Percentiles rank a stretch among this genome's conserved stretches.
Conservation (phyloP, 2,329 filamentous ascomycete genomes). For the Arthrobotrys sphaeroides region DNA sequence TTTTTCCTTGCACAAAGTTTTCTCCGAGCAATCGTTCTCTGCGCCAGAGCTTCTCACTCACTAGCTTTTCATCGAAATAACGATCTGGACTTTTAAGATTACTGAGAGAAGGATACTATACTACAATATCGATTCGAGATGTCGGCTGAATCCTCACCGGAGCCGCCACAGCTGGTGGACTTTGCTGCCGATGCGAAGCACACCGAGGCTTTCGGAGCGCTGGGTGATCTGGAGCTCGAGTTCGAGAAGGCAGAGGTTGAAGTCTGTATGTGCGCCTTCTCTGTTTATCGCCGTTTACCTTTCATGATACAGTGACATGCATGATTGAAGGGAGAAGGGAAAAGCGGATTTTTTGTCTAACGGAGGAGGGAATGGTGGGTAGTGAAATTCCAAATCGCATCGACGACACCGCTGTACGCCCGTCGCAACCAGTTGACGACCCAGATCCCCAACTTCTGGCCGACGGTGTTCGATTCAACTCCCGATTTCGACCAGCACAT, state of each 20-base stretch:
- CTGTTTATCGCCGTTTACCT: constrained; percentile 17
- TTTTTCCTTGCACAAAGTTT: neutral
- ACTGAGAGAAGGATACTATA: neutral
- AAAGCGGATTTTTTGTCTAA: no score
- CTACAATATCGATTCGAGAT: constrained; percentile 1
- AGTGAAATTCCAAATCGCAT: constrained; percentile 78
- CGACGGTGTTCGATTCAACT: constrained; percentile 82
- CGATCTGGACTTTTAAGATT: no score
- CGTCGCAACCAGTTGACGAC: constrained; percentile 76
- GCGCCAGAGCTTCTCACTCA: neutral
- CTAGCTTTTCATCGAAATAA: neutral
- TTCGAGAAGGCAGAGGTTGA: constrained; percentile 85
- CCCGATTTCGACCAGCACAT: constrained; percentile 88
- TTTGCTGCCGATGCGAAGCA: constrained; percentile 60
- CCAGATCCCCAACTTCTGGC: constrained; percentile 89
- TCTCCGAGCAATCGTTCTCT: neutral
- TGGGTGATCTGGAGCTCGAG: constrained; percentile 80
- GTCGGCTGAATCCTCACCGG: constrained; percentile 35
- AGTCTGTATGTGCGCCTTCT: constrained; percentile 72
- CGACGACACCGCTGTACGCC: constrained; percentile 76
- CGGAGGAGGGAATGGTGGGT: neutral
- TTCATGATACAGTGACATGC: neutral
- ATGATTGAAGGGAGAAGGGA: no score
- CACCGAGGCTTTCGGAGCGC: constrained; percentile 75
- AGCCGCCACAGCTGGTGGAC: constrained; percentile 24